Evolutionary conservation across 352 stramenopile species (phyloP), one percentile per base, ranked within the genome.

Genomic region (Saprolegnia parasitica): DNA sequence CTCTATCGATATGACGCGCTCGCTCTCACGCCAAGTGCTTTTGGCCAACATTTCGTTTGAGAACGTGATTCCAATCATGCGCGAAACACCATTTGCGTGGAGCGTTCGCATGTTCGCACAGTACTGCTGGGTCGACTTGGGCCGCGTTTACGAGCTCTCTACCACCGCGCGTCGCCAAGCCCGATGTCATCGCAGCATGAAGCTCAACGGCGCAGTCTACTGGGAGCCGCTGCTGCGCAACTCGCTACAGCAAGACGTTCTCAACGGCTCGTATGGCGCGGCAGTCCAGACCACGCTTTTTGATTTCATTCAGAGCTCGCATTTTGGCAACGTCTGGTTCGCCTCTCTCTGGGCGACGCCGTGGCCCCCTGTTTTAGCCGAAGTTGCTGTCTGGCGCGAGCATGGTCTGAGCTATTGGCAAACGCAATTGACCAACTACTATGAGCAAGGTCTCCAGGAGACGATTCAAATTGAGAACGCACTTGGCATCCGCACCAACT

Each of bases 391-490:
- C 9, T 61, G 54, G 54, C 20, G 8, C 4, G 15, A 42, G 8
- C 23, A 40, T 23, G 37, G 4, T 29, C 54, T 61, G 20, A 61
- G 20, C 1, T 20, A 40, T 13, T 61, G 54, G 54, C 21, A 21
- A 13, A 61, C 24, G 9, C 21, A 61, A 29, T 10, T 61, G 13
- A 21, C 21, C 21, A 61, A 61, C 20, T 42, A 37, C 20, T n/a
- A 35, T 26, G 20, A 61, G 15, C 13, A 61, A 26, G 54, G 54
- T 6, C 37, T 61, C 20, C 20, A 61, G 11, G 26, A 61, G 9
- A 66, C 18, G 15, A 66, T 66, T 15, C 1, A 35, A 1, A 55
- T 66, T 55, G 35, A 26, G 10, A 66, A 66, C 26, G 58, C 58
- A 8, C 20, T 66, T 20, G 40, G 35, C 15, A 18, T 55, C 10